phyloP scores from a whole-genome alignment of 352 stramenopile genomes.

The Pythium sp. region DNA sequence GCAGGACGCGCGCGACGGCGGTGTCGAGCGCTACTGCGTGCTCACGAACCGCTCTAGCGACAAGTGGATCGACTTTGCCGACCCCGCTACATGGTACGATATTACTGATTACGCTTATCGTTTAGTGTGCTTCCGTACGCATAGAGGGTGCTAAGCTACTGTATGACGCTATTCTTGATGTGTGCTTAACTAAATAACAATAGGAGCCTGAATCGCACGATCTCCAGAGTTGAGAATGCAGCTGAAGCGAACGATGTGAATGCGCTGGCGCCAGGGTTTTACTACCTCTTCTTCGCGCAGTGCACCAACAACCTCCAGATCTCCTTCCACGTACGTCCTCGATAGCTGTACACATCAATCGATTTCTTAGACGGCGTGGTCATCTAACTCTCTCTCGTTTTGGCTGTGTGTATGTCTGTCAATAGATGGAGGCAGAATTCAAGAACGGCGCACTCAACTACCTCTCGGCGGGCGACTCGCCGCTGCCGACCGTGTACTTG shows the following conservation, averaged over 20 bases:
- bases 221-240: too few relatives aligned
- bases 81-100: conserved; percentile 44
- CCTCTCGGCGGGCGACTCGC: conserved; percentile 77
- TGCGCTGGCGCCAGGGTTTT: conserved; percentile 59
- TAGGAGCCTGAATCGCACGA: conserved; percentile 47
- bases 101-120: conserved; percentile 10
- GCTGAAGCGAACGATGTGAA: too few relatives aligned
- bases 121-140: too few relatives aligned
- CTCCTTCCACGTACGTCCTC: conserved; percentile 78
- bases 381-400: not conserved
- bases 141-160: too few relatives aligned
- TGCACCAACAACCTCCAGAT: conserved; percentile 72
- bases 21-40: conserved; percentile 33
- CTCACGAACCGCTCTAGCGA: conserved; percentile 48
- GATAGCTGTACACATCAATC: too few relatives aligned
- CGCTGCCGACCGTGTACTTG: conserved; percentile 86
- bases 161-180: too few relatives aligned
- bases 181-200: not conserved
- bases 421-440: conserved; percentile 81
- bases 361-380: too few relatives aligned
- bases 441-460: conserved; percentile 80
- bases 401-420: conserved; percentile 15
- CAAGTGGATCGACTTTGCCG: conserved; percentile 58
- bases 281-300: conserved; percentile 87
- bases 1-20: conserved; percentile 28